Conservation (phyloP, 768 basidiomycete genomes). For the Flagelloscypha sp. region DNA sequence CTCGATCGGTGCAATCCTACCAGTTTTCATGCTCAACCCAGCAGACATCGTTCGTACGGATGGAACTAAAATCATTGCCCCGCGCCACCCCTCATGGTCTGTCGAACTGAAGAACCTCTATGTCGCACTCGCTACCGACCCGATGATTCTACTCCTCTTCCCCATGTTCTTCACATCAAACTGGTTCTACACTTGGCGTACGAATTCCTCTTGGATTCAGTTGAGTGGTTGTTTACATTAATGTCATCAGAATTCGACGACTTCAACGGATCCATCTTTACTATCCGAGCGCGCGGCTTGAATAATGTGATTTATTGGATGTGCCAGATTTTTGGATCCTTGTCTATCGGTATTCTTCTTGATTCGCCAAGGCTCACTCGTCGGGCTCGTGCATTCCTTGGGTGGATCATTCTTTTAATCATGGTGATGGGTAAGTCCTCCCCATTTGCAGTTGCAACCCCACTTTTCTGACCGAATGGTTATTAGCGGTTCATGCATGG, state of each 20-base stretch:
- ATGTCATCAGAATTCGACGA: constrained; percentile 80
- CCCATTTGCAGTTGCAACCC: too few relatives aligned
- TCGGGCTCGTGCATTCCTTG: constrained; percentile 61
- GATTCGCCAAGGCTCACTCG: constrained; percentile 50
- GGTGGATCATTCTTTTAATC: constrained; percentile 53
- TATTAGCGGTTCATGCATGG: constrained; percentile 67
- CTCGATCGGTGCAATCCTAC: constrained; percentile 56
- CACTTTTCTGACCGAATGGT: too few relatives aligned
- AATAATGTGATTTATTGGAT: constrained; percentile 79
- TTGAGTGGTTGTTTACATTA: too few relatives aligned
- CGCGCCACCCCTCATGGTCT: constrained; percentile 71
- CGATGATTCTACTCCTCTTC: constrained; percentile 65
- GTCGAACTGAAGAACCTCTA: constrained; percentile 65
- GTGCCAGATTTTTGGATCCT: constrained; percentile 67
- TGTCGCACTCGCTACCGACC: constrained; percentile 60
- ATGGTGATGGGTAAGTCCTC: too few relatives aligned
- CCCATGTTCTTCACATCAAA: constrained; percentile 83
- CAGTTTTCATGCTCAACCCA: constrained; percentile 66
- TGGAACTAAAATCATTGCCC: constrained; percentile 55
- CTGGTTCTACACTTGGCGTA: constrained; percentile 86
- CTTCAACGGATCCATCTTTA: constrained; percentile 70
- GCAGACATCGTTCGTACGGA: constrained; percentile 66
- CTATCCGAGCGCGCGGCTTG: constrained; percentile 68
- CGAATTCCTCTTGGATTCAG: too few relatives aligned
- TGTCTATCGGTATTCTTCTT: constrained; percentile 62